Percentiles rank a stretch among this genome's conserved stretches.
Conservation (phyloP, 164 flowering plant species). For the Warburgia ugandensis region DNA sequence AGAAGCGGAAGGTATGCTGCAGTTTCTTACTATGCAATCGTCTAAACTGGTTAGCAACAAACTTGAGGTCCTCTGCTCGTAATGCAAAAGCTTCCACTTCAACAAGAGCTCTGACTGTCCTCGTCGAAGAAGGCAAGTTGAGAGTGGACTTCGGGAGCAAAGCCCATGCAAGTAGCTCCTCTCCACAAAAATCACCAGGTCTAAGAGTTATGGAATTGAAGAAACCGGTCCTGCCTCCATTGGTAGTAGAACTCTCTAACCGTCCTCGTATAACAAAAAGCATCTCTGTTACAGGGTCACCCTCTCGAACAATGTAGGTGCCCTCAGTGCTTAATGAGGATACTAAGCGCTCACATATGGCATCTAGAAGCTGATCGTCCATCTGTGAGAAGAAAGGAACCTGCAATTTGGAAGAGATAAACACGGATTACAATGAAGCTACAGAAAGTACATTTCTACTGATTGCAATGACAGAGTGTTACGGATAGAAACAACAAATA, state of each 20-base stretch:
- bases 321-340: constrained; percentile 72
- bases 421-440: too few species aligned
- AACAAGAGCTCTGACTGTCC: constrained; percentile 65
- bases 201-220: constrained; percentile 63
- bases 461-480: too few species aligned
- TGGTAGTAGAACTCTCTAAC: constrained; percentile 83
- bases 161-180: constrained; percentile 89
- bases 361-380: constrained; percentile 93
- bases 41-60: constrained; percentile 86
- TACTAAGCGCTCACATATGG: constrained; percentile 80
- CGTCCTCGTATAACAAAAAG: constrained; percentile 76
- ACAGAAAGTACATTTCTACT: too few species aligned
- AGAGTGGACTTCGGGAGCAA: constrained; percentile 63
- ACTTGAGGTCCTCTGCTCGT: constrained; percentile 81
- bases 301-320: constrained; percentile 80
- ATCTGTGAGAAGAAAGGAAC: constrained; percentile 88
- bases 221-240: constrained; percentile 83
- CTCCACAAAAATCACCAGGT: constrained; percentile 95
- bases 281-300: constrained; percentile 87
- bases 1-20: constrained; percentile 81
- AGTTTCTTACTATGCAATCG: constrained; percentile 85
- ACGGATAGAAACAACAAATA: too few species aligned
- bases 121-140: constrained; percentile 78
- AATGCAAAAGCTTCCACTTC: constrained; percentile 90
- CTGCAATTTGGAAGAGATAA: too few species aligned